Conservation (phyloP, 2,329 filamentous ascomycete genomes). For the Stromatinia cepivora region DNA sequence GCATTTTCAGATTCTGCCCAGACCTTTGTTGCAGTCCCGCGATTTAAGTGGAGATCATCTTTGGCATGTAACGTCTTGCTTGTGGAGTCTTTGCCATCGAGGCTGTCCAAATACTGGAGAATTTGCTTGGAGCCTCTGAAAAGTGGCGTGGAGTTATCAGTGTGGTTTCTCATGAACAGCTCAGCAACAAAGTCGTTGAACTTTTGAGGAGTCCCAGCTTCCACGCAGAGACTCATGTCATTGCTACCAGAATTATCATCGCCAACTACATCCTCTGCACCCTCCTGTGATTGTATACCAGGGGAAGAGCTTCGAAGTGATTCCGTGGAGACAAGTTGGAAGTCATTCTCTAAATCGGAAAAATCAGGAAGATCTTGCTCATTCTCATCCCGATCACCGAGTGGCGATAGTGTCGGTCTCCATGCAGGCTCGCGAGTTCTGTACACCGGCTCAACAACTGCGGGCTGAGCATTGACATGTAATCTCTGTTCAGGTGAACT, state of each 20-base stretch:
- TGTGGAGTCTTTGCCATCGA: background rate
- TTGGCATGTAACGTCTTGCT: background rate
- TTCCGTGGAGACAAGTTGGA: background rate
- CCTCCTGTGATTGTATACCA: constrained; percentile 7
- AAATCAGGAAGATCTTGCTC: constrained; percentile 22
- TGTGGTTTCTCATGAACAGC: background rate
- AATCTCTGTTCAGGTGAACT: background rate
- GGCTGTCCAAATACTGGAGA: constrained; percentile 15
- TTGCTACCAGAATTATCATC: constrained; percentile 7
- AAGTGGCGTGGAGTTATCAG: background rate
- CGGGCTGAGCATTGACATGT: background rate
- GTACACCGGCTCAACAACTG: background rate
- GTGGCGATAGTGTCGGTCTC: constrained; percentile 13
- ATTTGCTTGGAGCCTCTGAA: constrained; percentile 21
- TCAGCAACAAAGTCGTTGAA: background rate
- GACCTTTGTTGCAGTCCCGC: background rate
- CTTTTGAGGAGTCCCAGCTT: constrained; percentile 19
- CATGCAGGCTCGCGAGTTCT: constrained; percentile 12
- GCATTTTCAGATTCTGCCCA: background rate
- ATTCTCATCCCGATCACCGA: background rate
- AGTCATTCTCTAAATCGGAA: constrained; percentile 17
- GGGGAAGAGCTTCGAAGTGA: constrained; percentile 10
- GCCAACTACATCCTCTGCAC: background rate
- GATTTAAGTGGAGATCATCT: background rate
- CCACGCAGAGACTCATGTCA: constrained; percentile 17